A percentile compares a stretch with the other conserved stretches of the same genome.
Conservation (phyloP, 345 rosid species). For the Gossypium turneri region DNA sequence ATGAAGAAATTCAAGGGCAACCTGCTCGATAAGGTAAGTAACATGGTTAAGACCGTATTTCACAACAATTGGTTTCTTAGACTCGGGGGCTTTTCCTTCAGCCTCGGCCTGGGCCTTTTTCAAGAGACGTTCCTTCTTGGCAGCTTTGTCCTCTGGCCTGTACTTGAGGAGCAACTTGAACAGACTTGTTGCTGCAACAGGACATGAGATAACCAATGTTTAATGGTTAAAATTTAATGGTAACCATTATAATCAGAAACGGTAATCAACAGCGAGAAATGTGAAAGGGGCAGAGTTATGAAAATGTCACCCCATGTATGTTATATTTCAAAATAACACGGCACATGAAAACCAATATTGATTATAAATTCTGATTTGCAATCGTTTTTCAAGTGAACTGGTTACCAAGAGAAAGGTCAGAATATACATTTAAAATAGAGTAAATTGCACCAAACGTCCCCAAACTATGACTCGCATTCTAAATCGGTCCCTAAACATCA, state of each 20-base stretch:
- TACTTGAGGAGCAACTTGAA: slow-evolving; percentile 69
- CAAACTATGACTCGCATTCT: no score
- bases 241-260: background rate
- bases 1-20: background rate
- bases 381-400: background rate
- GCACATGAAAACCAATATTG: no score
- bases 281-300: no score
- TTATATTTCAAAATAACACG: no score
- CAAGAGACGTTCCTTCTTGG: slow-evolving; percentile 56
- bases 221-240: background rate
- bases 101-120: slow-evolving; percentile 60
- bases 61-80: slow-evolving; percentile 65
- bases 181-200: slow-evolving; percentile 45
- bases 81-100: slow-evolving; percentile 52
- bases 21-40: slow-evolving; percentile 76
- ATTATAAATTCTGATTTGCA: background rate
- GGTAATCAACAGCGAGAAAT: background rate
- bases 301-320: background rate
- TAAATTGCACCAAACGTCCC: no score
- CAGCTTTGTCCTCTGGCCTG: slow-evolving; percentile 65
- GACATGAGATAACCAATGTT: background rate
- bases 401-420: background rate
- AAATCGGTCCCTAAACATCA: no score
- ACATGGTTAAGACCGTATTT: slow-evolving; percentile 74
- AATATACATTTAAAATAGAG: background rate